phyloP scores from a whole-genome alignment of 352 stramenopile species.

The Globisporangium middletonii region DNA sequence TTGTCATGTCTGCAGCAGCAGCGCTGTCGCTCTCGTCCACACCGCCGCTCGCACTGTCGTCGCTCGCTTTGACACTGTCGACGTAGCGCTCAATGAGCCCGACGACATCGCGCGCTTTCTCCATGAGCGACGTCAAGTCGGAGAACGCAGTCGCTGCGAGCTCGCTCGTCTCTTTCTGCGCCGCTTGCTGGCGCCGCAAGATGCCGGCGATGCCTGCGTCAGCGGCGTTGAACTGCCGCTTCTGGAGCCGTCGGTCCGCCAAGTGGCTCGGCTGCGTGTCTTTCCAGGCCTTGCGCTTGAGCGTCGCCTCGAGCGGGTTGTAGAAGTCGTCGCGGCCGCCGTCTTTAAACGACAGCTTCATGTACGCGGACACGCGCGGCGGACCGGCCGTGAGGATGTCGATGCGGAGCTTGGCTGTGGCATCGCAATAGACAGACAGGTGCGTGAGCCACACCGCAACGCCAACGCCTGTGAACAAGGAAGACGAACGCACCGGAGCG shows the following conservation, averaged over 20 bases:
- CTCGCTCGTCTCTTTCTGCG: constrained; percentile 76
- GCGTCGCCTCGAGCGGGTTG: constrained; percentile 56
- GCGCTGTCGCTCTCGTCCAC: constrained; percentile 12
- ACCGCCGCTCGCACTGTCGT: constrained; percentile 7
- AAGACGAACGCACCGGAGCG: constrained; percentile 31
- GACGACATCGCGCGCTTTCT: constrained; percentile 88
- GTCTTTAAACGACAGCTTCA: constrained; percentile 87
- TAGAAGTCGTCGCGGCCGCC: constrained; percentile 82
- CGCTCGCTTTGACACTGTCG: constrained; percentile 55
- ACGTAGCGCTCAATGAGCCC: constrained; percentile 90
- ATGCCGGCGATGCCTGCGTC: constrained; percentile 82
- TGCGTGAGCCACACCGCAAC: background rate
- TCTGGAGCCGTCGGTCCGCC: constrained; percentile 63
- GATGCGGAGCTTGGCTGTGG: constrained; percentile 66
- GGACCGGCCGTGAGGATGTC: constrained; percentile 41
- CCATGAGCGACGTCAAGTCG: constrained; percentile 88
- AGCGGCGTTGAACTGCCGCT: constrained; percentile 69
- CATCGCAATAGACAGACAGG: background rate
- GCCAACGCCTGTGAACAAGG: background rate
- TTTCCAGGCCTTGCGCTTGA: constrained; percentile 67
- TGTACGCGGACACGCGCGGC: constrained; percentile 43
- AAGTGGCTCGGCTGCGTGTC: constrained; percentile 74
- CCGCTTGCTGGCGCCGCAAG: constrained; percentile 67
- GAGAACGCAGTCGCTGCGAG: constrained; percentile 81
- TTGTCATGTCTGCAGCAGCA: constrained; percentile 57